Percentiles rank a stretch among this genome's conserved stretches.
Evolutionary conservation across 345 rosid species (phyloP).

Genomic region (Theobroma cacao): DNA sequence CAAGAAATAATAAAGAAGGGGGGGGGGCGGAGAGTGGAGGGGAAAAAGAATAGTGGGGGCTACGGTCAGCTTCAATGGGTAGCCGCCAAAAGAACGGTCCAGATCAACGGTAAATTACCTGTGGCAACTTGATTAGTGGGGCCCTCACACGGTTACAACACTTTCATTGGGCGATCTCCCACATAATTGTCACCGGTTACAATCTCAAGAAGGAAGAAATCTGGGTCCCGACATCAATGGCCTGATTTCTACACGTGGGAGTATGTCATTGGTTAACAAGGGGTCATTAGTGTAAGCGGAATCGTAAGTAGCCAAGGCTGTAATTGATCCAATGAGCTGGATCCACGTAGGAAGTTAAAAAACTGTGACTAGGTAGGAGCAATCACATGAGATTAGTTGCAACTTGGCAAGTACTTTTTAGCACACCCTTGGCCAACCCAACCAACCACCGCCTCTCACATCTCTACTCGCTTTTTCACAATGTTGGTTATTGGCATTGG

Average conservation of each 20-base stretch:
- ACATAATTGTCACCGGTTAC: conserved; percentile 32
- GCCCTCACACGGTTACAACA: conserved; percentile 11
- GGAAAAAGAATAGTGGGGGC: neutral
- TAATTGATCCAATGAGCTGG: neutral
- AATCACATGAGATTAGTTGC: neutral
- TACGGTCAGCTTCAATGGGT: conserved; percentile 1
- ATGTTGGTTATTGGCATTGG: conserved; percentile 16
- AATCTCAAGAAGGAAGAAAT: conserved; percentile 18
- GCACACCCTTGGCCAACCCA: neutral
- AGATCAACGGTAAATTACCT: conserved; percentile 19
- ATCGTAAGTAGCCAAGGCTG: neutral
- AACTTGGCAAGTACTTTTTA: neutral
- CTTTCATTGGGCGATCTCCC: conserved; percentile 32
- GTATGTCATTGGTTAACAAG: accelerated
- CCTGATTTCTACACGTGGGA: conserved; percentile 8
- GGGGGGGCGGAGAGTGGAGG: neutral
- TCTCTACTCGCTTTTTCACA: neutral
- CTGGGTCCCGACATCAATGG: neutral
- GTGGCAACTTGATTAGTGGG: conserved; percentile 19
- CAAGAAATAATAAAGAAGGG: neutral
- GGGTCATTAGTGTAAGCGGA: neutral
- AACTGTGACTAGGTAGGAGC: neutral
- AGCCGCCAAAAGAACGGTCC: conserved; percentile 32
- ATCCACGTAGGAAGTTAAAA: conserved; percentile 14
- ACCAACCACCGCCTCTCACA: conserved; percentile 17